These are phyloP conservation scores for Coniosporium apollinis DNA, from an alignment of 495 filamentous ascomycete genomes.

Conservation along the genomic window DNA sequence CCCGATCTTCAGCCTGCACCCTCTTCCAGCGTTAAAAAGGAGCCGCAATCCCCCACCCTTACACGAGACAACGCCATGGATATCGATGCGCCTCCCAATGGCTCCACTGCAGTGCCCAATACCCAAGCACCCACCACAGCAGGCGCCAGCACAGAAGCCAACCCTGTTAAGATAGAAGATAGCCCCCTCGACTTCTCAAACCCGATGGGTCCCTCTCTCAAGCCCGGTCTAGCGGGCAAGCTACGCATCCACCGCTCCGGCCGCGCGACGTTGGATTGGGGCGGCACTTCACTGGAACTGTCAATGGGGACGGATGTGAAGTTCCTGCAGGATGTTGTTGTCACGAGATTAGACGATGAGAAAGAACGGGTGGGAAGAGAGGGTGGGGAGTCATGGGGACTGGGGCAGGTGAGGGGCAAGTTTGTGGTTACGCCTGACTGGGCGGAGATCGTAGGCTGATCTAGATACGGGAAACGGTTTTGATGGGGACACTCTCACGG, in stretches of 20 bases:
- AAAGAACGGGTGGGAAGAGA: conserved; percentile 9
- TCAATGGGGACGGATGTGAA: conserved; percentile 13
- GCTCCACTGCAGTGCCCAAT: background rate
- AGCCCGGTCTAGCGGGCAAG: conserved; percentile 37
- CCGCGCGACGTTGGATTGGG: conserved; percentile 43
- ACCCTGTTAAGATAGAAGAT: background rate
- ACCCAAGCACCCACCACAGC: background rate
- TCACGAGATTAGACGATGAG: conserved; percentile 13
- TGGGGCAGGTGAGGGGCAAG: conserved; percentile 41
- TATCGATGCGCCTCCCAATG: conserved; percentile 1
- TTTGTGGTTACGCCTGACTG: conserved; percentile 40
- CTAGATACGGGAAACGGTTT: too few relatives aligned
- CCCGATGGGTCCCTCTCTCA: conserved; percentile 7
- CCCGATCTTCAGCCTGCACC: conserved; percentile 28
- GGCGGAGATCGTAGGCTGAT: conserved; percentile 19
- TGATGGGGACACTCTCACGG: too few relatives aligned
- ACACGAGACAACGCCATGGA: conserved; percentile 3
- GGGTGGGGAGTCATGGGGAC: conserved; percentile 30
- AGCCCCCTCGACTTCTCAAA: background rate
- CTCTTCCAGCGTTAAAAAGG: conserved; percentile 23
- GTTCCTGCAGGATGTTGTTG: conserved; percentile 19
- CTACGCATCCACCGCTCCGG: conserved; percentile 43
- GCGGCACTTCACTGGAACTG: conserved; percentile 33
- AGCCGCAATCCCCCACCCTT: conserved; percentile 5
- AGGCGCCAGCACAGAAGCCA: background rate